Evolutionary conservation across 768 basidiomycete genomes (phyloP).

Genomic region (Lentinula boryana): DNA sequence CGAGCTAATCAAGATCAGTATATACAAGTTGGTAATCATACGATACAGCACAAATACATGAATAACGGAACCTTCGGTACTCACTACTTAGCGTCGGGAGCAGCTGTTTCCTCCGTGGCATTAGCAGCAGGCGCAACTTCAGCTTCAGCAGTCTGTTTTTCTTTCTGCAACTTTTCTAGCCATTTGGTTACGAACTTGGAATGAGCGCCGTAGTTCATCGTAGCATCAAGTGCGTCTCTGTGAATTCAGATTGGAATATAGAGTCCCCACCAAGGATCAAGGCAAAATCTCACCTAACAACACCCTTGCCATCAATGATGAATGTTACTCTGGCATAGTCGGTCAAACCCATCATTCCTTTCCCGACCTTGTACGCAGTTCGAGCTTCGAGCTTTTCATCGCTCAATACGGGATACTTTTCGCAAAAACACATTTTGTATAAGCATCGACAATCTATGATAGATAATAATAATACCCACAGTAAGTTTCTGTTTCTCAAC

Average conservation of each 20-base stretch:
- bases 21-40: too few relatives aligned
- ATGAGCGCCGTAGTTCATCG: constrained; percentile 60
- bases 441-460: neutral
- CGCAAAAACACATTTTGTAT: neutral
- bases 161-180: constrained; percentile 46
- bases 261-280: neutral
- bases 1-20: too few relatives aligned
- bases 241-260: constrained; percentile 4
- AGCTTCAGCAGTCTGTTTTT: constrained; percentile 19
- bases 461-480: constrained; percentile 28
- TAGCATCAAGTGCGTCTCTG: constrained; percentile 57
- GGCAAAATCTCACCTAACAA: constrained; percentile 45
- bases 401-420: constrained; percentile 73
- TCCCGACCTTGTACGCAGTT: constrained; percentile 61
- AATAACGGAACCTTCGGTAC: neutral
- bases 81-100: neutral
- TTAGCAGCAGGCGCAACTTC: neutral
- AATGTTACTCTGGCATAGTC: constrained; percentile 63
- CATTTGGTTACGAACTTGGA: constrained; percentile 66
- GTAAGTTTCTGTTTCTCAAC: constrained; percentile 65
- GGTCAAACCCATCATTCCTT: constrained; percentile 58
- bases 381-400: constrained; percentile 59
- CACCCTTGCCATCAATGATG: constrained; percentile 67
- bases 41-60: too few relatives aligned
- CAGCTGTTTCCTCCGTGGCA: neutral